A percentile compares a stretch with the other conserved stretches of the same genome.
phyloP scores from a whole-genome alignment of 148 eudicot genomes.

The Amaranthus cruentus region DNA sequence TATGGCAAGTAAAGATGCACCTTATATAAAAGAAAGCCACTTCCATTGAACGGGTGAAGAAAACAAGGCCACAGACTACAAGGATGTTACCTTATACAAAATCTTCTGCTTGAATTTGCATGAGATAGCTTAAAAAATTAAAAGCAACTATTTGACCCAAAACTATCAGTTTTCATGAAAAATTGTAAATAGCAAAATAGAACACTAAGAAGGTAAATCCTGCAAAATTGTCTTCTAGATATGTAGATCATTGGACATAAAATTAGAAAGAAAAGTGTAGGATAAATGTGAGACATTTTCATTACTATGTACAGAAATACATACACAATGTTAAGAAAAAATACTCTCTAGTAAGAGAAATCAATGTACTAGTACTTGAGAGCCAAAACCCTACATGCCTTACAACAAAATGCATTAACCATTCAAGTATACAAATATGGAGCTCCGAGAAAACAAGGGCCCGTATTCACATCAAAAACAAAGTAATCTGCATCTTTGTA shows the following conservation, averaged over 20 bases:
- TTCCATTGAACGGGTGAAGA: too few species aligned
- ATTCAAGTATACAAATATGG: slow-evolving; percentile 30
- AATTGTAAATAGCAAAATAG: not conserved
- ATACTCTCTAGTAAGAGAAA: slow-evolving; percentile 14
- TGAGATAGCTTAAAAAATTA: not conserved
- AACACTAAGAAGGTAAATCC: not conserved
- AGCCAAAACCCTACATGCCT: slow-evolving; percentile 32
- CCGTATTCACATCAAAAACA: slow-evolving; percentile 28
- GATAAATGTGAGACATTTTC: slow-evolving; percentile 3
- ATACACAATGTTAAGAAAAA: slow-evolving; percentile 17
- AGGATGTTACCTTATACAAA: not conserved
- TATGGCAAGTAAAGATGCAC: too few species aligned
- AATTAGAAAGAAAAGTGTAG: not conserved
- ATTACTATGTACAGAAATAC: slow-evolving; percentile 22
- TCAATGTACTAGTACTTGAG: slow-evolving; percentile 29
- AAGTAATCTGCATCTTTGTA: slow-evolving; percentile 11
- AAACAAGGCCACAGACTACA: too few species aligned
- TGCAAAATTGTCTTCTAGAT: too few species aligned
- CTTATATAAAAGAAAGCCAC: too few species aligned
- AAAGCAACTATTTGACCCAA: not conserved
- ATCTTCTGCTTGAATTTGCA: not conserved
- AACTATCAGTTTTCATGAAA: not conserved
- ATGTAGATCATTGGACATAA: not conserved
- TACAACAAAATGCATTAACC: slow-evolving; percentile 34
- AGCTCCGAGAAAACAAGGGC: slow-evolving; percentile 14